A percentile compares a stretch with the other conserved stretches of the same genome.
These are phyloP conservation scores for Anastatica hierochuntica DNA, from an alignment of 345 rosid genomes.

Conservation along the genomic window DNA sequence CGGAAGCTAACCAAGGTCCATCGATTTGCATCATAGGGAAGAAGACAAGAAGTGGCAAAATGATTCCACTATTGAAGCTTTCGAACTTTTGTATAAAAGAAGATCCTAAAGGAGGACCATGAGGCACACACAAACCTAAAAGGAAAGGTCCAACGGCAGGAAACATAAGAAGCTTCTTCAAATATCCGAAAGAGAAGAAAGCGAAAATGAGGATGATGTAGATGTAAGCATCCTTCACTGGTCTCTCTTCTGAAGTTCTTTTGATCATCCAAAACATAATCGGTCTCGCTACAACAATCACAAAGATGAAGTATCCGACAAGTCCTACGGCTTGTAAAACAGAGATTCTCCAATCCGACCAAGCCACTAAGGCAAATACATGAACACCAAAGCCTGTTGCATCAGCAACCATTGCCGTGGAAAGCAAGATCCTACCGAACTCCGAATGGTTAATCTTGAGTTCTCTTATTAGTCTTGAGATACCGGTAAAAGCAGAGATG, in stretches of 20 bases:
- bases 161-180: slow-evolving; percentile 6
- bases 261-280: slow-evolving; percentile 17
- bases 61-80: slow-evolving; percentile 18
- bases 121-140: slow-evolving; percentile 33
- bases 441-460: slow-evolving; percentile 40
- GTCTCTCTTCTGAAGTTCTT: slow-evolving; percentile 23
- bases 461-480: slow-evolving; percentile 35
- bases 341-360: slow-evolving; percentile 19
- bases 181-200: background rate
- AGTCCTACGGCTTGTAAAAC: background rate
- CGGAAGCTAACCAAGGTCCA: slow-evolving; percentile 5
- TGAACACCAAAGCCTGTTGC: slow-evolving; percentile 10
- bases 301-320: background rate
- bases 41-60: slow-evolving; percentile 23
- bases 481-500: slow-evolving; percentile 30
- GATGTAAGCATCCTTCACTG: slow-evolving; percentile 14
- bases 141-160: slow-evolving; percentile 28
- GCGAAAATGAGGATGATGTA: slow-evolving; percentile 20
- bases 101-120: slow-evolving; percentile 43
- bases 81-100: slow-evolving; percentile 29
- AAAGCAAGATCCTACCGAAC: slow-evolving; percentile 34
- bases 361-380: slow-evolving; percentile 9
- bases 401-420: slow-evolving; percentile 33
- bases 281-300: slow-evolving; percentile 17
- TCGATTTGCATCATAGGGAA: slow-evolving; percentile 12